Percentiles rank a stretch among this genome's conserved stretches.
Conservation (phyloP, 441 rosid species). For the Corymbia calophylla region DNA sequence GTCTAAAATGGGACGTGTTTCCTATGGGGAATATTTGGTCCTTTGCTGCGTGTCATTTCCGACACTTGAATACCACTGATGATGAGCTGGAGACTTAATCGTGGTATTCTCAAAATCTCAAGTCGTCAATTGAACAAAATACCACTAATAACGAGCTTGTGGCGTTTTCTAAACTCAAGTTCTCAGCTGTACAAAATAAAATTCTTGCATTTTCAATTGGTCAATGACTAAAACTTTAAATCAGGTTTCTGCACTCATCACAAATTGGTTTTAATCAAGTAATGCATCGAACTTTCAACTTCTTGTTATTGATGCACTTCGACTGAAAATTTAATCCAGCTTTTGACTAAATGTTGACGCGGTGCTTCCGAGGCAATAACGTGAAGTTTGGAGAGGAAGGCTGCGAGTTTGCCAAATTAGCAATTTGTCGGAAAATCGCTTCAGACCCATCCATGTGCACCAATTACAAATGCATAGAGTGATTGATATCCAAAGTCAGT, state of each 20-base stretch:
- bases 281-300: not conserved
- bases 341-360: not conserved
- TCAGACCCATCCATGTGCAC: not conserved
- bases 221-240: not conserved
- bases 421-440: not conserved
- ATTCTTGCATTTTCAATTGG: not conserved
- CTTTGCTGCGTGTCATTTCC: not conserved
- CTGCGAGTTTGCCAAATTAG: not conserved
- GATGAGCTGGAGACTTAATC: fast-evolving
- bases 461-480: not conserved
- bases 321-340: not conserved
- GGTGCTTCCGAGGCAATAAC: not conserved
- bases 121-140: not conserved
- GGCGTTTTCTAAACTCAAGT: fast-evolving
- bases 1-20: fast-evolving
- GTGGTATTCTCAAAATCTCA: fast-evolving
- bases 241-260: not conserved
- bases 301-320: not conserved
- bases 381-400: not conserved
- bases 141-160: not conserved
- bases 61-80: fast-evolving
- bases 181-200: not conserved
- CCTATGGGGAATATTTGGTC: fast-evolving
- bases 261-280: not conserved
- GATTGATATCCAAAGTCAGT: not conserved